Conservation (phyloP, 352 stramenopile genomes). For the Phytopythium ostracodes region DNA sequence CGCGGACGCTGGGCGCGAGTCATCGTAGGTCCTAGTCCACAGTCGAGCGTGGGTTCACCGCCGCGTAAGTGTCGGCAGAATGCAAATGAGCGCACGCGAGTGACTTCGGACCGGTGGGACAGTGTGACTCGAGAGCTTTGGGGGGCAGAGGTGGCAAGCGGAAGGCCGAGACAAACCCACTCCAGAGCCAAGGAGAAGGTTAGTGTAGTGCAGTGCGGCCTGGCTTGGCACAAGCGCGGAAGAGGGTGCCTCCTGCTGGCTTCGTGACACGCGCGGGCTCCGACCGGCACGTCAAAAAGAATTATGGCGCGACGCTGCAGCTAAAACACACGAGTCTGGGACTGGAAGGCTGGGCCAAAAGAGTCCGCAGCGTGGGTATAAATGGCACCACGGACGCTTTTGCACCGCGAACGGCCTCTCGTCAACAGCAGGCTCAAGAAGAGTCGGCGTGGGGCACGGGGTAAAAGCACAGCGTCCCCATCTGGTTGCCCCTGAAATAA, state of each 20-base stretch:
- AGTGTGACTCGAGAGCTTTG: neutral
- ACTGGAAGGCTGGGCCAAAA: too few species aligned
- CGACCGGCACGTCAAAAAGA: neutral
- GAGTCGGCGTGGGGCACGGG: neutral
- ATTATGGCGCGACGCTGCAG: neutral
- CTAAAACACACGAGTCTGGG: neutral
- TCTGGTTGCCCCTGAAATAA: neutral
- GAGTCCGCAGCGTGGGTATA: neutral
- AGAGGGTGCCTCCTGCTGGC: slow-evolving; percentile 2
- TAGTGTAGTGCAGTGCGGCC: neutral
- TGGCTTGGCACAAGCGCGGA: neutral
- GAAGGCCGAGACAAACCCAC: neutral
- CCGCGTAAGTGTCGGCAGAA: neutral
- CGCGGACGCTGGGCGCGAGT: slow-evolving; percentile 28
- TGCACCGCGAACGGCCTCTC: neutral
- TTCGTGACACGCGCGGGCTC: slow-evolving; percentile 1
- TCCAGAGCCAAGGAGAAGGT: too few species aligned
- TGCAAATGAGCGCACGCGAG: neutral
- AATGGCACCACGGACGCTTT: neutral
- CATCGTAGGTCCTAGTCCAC: neutral
- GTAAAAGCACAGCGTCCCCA: neutral
- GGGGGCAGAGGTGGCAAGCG: neutral
- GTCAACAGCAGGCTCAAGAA: neutral
- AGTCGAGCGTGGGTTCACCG: neutral
- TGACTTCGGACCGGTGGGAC: neutral